Evolutionary conservation across 2,329 filamentous ascomycete genomes (phyloP).

Genomic region (Cladosporium sphaerospermum): DNA sequence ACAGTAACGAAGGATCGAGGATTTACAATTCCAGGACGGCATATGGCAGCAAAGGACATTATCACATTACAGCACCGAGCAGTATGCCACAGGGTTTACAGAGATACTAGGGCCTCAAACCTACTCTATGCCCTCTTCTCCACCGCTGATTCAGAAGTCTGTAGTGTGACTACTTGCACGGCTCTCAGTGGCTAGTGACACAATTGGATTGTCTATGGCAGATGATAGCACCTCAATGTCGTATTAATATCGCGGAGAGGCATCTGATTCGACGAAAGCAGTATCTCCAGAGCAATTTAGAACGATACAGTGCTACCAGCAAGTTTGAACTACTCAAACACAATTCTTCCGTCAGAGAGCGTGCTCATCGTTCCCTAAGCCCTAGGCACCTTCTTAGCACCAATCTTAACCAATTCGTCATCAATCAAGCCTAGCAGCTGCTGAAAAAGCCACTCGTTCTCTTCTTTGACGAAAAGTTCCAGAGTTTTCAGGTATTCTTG

Average conservation of each 20-base stretch:
- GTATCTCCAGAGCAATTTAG: too few species aligned
- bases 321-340: neutral
- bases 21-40: too few species aligned
- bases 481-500: neutral
- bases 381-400: neutral
- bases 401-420: neutral
- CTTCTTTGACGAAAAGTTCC: neutral
- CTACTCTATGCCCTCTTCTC: too few species aligned
- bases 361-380: too few species aligned
- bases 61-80: too few species aligned
- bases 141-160: too few species aligned
- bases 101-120: too few species aligned
- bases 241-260: neutral
- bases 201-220: neutral
- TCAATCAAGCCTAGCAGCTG: neutral
- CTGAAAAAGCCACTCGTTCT: neutral
- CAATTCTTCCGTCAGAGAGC: neutral
- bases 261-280: too few species aligned
- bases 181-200: neutral
- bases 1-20: too few species aligned
- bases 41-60: too few species aligned
- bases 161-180: neutral
- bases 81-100: too few species aligned
- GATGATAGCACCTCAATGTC: neutral
- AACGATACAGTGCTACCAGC: too few species aligned